phyloP scores from a whole-genome alignment of 345 rosid genomes.

The Salix exigua region DNA sequence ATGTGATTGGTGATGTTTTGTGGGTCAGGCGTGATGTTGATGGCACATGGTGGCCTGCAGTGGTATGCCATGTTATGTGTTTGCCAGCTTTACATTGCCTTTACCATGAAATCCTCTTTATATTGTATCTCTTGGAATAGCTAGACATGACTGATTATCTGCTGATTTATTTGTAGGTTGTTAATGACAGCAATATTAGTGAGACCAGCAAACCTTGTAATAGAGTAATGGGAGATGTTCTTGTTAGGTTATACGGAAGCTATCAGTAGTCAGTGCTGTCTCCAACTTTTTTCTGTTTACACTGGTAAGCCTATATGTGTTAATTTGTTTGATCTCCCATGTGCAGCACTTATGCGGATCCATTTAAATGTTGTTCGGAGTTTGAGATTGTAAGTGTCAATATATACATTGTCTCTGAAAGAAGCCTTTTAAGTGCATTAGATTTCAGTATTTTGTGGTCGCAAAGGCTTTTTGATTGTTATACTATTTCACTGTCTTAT shows the following conservation, averaged over 20 bases:
- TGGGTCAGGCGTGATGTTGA: conserved; percentile 38
- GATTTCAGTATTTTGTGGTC: neutral
- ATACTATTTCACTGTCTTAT: neutral
- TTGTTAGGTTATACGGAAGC: conserved; percentile 55
- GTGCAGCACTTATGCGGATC: conserved; percentile 45
- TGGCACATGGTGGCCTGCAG: conserved; percentile 62
- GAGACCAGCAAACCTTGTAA: conserved; percentile 26
- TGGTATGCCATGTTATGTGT: conserved; percentile 29
- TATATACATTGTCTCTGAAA: neutral
- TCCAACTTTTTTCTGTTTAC: neutral
- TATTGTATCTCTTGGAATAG: too few relatives aligned
- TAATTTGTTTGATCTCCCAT: conserved; percentile 8
- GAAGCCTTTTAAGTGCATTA: neutral
- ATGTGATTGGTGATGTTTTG: conserved; percentile 35
- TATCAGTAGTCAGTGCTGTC: conserved; percentile 41
- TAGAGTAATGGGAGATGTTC: conserved; percentile 28
- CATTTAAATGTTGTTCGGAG: conserved; percentile 31
- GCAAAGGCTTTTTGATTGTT: neutral
- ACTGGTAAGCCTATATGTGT: neutral
- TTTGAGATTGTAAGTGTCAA: conserved; percentile 39
- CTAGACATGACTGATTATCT: neutral
- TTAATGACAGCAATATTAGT: conserved; percentile 32
- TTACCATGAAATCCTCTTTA: neutral
- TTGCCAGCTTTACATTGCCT: neutral
- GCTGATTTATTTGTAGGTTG: conserved; percentile 36